Evolutionary conservation across 192 early-diverging fungal species (phyloP).

Genomic region (Backusella westeae): DNA sequence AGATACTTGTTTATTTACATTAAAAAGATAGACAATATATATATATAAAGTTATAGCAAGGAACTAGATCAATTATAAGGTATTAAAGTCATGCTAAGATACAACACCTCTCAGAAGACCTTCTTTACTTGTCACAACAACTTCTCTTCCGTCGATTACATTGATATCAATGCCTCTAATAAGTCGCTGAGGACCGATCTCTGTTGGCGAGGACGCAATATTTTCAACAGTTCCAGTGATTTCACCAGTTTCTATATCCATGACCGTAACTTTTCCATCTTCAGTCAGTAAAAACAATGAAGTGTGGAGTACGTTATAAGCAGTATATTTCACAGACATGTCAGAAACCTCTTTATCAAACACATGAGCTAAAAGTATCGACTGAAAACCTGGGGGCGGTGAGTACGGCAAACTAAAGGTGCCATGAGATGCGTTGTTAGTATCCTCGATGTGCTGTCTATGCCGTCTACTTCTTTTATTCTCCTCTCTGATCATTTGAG

Average conservation of each 20-base stretch:
- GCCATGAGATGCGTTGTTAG: not conserved
- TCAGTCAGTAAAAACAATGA: constrained; percentile 35
- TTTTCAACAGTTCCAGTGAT: constrained; percentile 19
- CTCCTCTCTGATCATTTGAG: constrained; percentile 9
- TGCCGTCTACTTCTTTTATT: not conserved
- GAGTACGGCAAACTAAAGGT: not conserved
- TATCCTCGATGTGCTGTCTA: not conserved
- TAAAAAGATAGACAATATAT: not conserved
- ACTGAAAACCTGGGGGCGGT: not conserved
- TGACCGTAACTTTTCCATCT: constrained; percentile 29
- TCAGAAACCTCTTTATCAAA: constrained; percentile 4
- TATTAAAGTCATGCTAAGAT: not conserved
- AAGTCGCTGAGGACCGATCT: not conserved
- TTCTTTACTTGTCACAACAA: constrained; percentile 34
- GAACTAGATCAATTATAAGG: not conserved
- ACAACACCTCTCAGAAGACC: constrained; percentile 32
- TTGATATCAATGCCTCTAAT: constrained; percentile 34
- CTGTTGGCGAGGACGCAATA: constrained; percentile 2
- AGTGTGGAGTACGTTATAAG: constrained; percentile 33
- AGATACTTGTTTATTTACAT: not conserved
- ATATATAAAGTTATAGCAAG: not conserved
- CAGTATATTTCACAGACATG: constrained; percentile 32
- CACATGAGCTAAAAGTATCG: not conserved
- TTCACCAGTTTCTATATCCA: constrained; percentile 36
- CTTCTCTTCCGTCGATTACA: constrained; percentile 28